These are phyloP conservation scores for Colletotrichum sp. DNA, from an alignment of 2,329 filamentous ascomycete species.

Conservation along the genomic window DNA sequence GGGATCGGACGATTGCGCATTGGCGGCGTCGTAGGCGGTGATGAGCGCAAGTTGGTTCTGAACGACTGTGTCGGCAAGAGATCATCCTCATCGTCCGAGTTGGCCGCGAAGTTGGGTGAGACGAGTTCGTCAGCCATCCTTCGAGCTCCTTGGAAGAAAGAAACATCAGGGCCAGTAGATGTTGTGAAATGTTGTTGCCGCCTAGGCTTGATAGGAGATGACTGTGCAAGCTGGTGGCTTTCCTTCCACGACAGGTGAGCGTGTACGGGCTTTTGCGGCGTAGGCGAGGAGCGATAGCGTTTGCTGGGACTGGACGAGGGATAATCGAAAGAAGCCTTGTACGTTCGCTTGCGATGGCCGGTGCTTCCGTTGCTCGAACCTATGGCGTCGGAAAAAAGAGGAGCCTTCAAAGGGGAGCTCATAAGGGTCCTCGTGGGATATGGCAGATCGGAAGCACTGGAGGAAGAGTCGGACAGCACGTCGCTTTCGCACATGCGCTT, in stretches of 20 bases:
- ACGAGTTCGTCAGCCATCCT: constrained; percentile 69
- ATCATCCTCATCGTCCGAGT: constrained; percentile 82
- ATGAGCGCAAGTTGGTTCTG: constrained; percentile 71
- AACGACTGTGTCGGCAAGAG: constrained; percentile 80
- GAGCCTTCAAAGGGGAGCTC: constrained; percentile 83
- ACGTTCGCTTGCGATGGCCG: constrained; percentile 69
- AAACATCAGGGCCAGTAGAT: constrained; percentile 72
- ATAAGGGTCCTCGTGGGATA: constrained; percentile 73
- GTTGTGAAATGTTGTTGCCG: constrained; percentile 78
- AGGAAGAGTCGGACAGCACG: constrained; percentile 85
- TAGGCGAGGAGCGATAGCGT: constrained; percentile 71
- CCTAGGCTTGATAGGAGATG: constrained; percentile 82
- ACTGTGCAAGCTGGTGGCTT: constrained; percentile 78
- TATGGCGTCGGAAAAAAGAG: constrained; percentile 84
- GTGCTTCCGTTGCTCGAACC: constrained; percentile 72
- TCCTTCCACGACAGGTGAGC: constrained; percentile 75
- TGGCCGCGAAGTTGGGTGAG: constrained; percentile 65
- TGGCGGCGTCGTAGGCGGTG: constrained; percentile 84
- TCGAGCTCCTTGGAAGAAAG: constrained; percentile 77
- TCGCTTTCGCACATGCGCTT: constrained; percentile 75
- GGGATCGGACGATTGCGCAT: constrained; percentile 59
- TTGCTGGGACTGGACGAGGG: constrained; percentile 65
- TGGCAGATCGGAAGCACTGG: constrained; percentile 78
- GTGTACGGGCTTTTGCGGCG: constrained; percentile 62
- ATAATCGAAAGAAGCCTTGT: constrained; percentile 63